Evolutionary conservation across 1,139 yeast genomes (phyloP).

Genomic region (Geotrichum fermentans): DNA sequence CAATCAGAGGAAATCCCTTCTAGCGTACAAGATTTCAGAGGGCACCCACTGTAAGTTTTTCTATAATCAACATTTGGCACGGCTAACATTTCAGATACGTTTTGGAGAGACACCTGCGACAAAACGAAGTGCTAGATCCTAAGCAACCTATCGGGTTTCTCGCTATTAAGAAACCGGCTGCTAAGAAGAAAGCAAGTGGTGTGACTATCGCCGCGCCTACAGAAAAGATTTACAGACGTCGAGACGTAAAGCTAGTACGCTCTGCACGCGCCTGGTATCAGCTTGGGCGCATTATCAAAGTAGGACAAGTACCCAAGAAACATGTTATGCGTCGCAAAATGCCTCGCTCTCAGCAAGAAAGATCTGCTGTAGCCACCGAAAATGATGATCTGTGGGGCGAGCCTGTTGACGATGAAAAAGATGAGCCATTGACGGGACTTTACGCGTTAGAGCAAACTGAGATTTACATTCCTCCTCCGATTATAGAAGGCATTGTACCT

Average conservation of each 20-base stretch:
- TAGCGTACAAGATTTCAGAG: conserved; percentile 72
- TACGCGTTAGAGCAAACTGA: conserved; percentile 79
- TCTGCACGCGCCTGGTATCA: conserved; percentile 86
- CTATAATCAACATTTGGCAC: neutral
- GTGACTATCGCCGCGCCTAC: conserved; percentile 3
- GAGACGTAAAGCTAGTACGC: conserved; percentile 56
- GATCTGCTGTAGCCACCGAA: conserved; percentile 26
- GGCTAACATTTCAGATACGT: conserved; percentile 45
- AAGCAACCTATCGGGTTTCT: conserved; percentile 73
- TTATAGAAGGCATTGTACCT: conserved; percentile 59
- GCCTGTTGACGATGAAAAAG: conserved; percentile 42
- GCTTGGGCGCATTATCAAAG: conserved; percentile 66
- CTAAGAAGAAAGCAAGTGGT: conserved; percentile 4
- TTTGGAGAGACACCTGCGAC: conserved; percentile 64
- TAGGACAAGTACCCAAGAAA: conserved; percentile 66
- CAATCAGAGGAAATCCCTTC: conserved; percentile 83
- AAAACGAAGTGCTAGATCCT: conserved; percentile 68
- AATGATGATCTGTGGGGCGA: conserved; percentile 18
- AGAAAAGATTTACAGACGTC: conserved; percentile 56
- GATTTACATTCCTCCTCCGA: conserved; percentile 59
- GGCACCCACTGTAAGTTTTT: conserved; percentile 57
- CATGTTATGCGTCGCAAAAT: conserved; percentile 34
- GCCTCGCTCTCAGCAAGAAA: conserved; percentile 23
- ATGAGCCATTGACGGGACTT: conserved; percentile 48
- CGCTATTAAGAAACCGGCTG: conserved; percentile 31